A percentile compares a stretch with the other conserved stretches of the same genome.
Conservation (phyloP, 2,329 filamentous ascomycete genomes). For the Fusarium virguliforme region DNA sequence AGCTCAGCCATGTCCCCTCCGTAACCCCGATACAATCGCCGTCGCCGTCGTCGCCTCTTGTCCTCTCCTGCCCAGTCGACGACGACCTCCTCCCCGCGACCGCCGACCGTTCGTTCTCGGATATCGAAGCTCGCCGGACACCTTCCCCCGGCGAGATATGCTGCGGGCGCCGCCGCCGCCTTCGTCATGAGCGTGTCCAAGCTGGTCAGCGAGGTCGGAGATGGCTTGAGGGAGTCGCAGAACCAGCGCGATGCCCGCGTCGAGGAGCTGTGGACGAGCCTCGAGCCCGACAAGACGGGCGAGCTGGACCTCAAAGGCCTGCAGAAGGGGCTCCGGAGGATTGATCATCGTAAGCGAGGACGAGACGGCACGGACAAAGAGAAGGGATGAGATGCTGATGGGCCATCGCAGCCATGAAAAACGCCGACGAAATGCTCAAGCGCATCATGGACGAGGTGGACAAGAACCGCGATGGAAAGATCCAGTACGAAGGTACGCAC, state of each 20-base stretch:
- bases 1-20: slow-evolving; percentile 45
- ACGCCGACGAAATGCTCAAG: slow-evolving; percentile 88
- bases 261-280: slow-evolving; percentile 85
- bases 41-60: slow-evolving; percentile 23
- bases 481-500: slow-evolving; percentile 86
- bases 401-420: slow-evolving; percentile 77
- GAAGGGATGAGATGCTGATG: slow-evolving; percentile 46
- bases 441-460: slow-evolving; percentile 88
- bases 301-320: slow-evolving; percentile 88
- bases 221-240: slow-evolving; percentile 82
- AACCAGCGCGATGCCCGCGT: slow-evolving; percentile 86
- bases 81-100: slow-evolving; percentile 4
- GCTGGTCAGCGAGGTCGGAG: slow-evolving; percentile 67
- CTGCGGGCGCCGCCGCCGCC: slow-evolving; percentile 40
- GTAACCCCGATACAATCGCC: slow-evolving; percentile 35
- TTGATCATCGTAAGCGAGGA: slow-evolving; percentile 85
- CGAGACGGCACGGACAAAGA: slow-evolving; percentile 12
- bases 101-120: slow-evolving; percentile 11
- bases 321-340: slow-evolving; percentile 86
- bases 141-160: slow-evolving; percentile 54
- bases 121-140: slow-evolving; percentile 34
- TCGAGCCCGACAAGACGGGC: slow-evolving; percentile 83
- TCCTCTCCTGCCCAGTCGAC: slow-evolving; percentile 12
- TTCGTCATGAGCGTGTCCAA: slow-evolving; percentile 61
- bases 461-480: slow-evolving; percentile 87